Conservation (phyloP, 2,329 filamentous ascomycete species). For the Neofusicoccum parvum region DNA sequence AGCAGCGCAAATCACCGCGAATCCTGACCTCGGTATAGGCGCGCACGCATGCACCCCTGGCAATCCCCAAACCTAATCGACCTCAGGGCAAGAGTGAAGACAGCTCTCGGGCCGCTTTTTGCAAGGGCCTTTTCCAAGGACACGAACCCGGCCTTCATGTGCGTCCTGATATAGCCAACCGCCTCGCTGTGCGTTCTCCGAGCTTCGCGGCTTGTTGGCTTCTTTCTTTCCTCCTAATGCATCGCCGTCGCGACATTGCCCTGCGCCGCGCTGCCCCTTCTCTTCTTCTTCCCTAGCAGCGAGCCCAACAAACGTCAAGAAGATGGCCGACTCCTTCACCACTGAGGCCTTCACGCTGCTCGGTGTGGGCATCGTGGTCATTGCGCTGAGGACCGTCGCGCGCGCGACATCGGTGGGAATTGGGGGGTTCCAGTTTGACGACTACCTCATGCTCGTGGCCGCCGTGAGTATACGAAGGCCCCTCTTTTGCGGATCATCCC, state of each 20-base stretch:
- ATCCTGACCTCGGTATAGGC: neutral
- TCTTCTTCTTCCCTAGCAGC: neutral
- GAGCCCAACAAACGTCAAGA: neutral
- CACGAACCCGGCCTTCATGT: neutral
- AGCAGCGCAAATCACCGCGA: neutral
- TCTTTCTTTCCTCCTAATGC: neutral
- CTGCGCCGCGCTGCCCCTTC: neutral
- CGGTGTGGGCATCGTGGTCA: conserved; percentile 24
- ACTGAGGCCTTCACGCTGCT: conserved; percentile 27
- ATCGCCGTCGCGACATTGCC: neutral
- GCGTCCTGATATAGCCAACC: neutral
- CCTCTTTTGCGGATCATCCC: neutral
- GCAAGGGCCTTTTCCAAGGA: neutral
- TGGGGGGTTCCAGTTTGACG: conserved; percentile 25
- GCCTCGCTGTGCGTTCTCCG: neutral
- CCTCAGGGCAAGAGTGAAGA: neutral
- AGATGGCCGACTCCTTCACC: conserved; percentile 24
- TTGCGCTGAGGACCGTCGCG: conserved; percentile 25
- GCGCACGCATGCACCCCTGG: neutral
- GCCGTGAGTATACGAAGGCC: conserved; percentile 17
- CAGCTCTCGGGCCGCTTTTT: neutral
- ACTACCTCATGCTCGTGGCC: conserved; percentile 28
- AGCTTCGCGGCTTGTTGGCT: neutral
- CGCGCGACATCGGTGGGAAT: conserved; percentile 25
- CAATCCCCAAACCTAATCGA: neutral